phyloP scores from a whole-genome alignment of 257 asterid species.

The Solanum stenotomum region DNA sequence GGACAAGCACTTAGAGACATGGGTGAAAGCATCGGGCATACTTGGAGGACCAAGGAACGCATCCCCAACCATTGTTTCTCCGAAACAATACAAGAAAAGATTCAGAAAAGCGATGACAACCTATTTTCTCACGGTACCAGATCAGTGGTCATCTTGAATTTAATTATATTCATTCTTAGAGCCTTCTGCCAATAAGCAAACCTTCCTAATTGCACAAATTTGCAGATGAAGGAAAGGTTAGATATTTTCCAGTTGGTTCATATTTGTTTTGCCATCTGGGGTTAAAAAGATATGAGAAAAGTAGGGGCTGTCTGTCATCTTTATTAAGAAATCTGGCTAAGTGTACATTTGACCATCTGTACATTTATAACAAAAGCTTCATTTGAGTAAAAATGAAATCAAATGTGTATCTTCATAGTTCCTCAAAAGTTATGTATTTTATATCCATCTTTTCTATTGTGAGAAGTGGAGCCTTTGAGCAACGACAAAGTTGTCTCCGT shows the following conservation, averaged over 20 bases:
- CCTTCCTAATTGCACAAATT: constrained; percentile 1
- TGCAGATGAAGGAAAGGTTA: constrained; percentile 1
- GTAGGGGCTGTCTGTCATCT: background rate
- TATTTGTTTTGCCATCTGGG: background rate
- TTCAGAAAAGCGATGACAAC: constrained; percentile 95
- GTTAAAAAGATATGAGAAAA: background rate
- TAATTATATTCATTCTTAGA: background rate
- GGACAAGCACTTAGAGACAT: constrained; percentile 98
- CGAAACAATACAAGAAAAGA: constrained; percentile 85
- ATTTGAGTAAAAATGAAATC: background rate
- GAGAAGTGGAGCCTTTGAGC: background rate
- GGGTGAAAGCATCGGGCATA: constrained; percentile 90
- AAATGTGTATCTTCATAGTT: background rate
- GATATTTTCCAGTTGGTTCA: background rate
- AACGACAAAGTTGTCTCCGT: background rate
- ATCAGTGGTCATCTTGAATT: constrained; percentile 64
- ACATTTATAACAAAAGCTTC: constrained; percentile 6
- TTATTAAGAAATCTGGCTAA: background rate
- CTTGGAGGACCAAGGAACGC: constrained; percentile 87
- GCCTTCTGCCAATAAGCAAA: constrained; percentile 6
- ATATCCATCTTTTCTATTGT: background rate
- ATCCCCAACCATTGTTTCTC: constrained; percentile 92
- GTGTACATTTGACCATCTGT: constrained; percentile 7
- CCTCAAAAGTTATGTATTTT: background rate
- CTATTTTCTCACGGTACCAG: constrained; percentile 84